Percentiles rank a stretch among this genome's conserved stretches.
These are phyloP conservation scores for Gossypium stocksii DNA, from an alignment of 345 rosid species.

Conservation along the genomic window DNA sequence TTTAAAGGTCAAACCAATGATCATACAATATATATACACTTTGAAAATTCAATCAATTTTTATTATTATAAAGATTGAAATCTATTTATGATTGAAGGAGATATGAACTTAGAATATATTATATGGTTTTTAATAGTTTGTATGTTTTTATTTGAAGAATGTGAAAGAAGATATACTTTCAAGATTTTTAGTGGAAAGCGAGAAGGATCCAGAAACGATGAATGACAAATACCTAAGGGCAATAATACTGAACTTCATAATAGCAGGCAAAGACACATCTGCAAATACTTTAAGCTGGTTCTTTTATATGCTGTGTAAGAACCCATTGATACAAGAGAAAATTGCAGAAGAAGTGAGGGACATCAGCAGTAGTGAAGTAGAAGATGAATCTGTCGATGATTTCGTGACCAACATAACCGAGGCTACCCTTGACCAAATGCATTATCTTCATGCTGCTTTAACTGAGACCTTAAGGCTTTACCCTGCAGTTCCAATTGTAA, in stretches of 20 bases:
- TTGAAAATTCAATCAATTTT: no score
- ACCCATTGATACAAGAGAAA: conserved; percentile 70
- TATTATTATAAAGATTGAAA: no score
- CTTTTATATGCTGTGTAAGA: conserved; percentile 67
- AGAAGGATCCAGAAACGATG: conserved; percentile 57
- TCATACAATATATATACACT: no score
- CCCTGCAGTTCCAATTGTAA: conserved; percentile 70
- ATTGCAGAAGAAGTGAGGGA: conserved; percentile 49
- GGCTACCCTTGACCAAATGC: conserved; percentile 49
- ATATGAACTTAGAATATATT: no score
- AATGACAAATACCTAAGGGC: conserved; percentile 62
- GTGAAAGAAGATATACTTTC: conserved; percentile 66
- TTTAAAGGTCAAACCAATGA: no score
- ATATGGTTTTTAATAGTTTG: neutral
- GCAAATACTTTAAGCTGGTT: conserved; percentile 70
- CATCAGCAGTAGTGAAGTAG: conserved; percentile 23
- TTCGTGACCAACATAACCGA: conserved; percentile 45
- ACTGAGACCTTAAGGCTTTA: conserved; percentile 73
- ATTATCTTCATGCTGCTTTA: conserved; percentile 73
- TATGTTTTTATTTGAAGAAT: conserved; percentile 24
- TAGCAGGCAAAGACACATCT: conserved; percentile 69
- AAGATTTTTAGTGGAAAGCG: conserved; percentile 51
- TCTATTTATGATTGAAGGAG: no score
- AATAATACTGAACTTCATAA: conserved; percentile 62
- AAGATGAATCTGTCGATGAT: conserved; percentile 23